Conservation (phyloP, 1,139 yeast species). For the Blastobotrys proliferans region DNA sequence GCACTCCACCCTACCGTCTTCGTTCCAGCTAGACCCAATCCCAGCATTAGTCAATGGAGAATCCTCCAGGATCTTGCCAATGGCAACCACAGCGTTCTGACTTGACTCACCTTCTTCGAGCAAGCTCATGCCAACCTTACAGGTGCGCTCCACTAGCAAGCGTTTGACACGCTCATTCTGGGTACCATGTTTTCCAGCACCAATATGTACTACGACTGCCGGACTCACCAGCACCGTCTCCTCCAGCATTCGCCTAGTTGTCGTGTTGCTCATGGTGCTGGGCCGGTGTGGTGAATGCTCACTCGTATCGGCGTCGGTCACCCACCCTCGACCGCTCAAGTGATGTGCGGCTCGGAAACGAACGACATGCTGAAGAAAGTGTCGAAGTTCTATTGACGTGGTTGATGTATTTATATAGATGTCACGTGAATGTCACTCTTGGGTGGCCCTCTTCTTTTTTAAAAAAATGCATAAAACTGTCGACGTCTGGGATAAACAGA, state of each 20-base stretch:
- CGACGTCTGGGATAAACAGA: too few relatives aligned
- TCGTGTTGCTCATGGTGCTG: too few relatives aligned
- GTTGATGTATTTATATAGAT: too few relatives aligned
- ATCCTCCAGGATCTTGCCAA: constrained; percentile 40
- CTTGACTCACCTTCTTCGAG: constrained; percentile 18
- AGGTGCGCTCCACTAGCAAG: constrained; percentile 23
- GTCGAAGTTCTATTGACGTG: too few relatives aligned
- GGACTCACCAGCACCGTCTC: constrained; percentile 8
- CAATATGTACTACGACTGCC: constrained; percentile 34
- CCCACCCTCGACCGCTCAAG: too few relatives aligned
- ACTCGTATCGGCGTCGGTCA: too few relatives aligned
- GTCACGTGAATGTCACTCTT: too few relatives aligned
- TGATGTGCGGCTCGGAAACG: too few relatives aligned
- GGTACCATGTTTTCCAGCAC: constrained; percentile 35
- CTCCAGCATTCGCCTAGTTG: not conserved
- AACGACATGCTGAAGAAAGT: too few relatives aligned
- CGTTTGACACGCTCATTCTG: constrained; percentile 19
- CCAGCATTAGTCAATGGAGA: constrained; percentile 54
- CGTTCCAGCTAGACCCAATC: constrained; percentile 49
- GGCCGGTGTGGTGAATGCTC: too few relatives aligned
- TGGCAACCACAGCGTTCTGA: constrained; percentile 24
- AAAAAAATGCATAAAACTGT: too few relatives aligned
- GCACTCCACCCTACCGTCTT: constrained; percentile 47
- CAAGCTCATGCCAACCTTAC: constrained; percentile 23
- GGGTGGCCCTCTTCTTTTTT: too few relatives aligned